Base-by-base conservation (phyloP, 2,329 filamentous ascomycete genomes). In the Aureobasidium musti region DNA sequence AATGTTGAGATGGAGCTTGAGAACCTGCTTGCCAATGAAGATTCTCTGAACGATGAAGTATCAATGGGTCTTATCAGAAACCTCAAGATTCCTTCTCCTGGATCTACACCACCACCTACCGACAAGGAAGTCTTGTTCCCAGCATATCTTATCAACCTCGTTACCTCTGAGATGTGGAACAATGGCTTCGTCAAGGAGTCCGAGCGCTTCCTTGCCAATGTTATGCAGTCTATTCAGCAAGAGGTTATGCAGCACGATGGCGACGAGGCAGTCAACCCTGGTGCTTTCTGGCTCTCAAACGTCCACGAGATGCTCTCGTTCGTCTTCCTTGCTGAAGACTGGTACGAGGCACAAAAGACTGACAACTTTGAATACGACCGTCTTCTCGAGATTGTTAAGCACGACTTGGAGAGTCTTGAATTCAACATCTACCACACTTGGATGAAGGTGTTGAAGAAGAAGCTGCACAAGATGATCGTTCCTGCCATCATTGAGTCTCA, bases 351-450 rank as follows among this genome's bases (percentile, higher is more conserved):
- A 67, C 95, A 99, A 79, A 99, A 99, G 86, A 95, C 93, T 43
- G 95, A 99, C 80, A 98, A 98, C 77, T 98, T 96, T 77, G 95
- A 99, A 82, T 99, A 99, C 74, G 95, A 99, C 79, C 90, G 95
- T 70, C 85, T 99, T 63, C 82, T 99, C 74, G 95, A 99, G 79
- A 98, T 99, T 77, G 95, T 99, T 77, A 99, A 99, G 85, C 95
- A 99, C 77, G 95, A 99, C 77, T 83, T 99, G 61, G 95, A 99
- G 82, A 97, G 91, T 79, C 84, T 99, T 70, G 95, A 99, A 81
- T 99, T 99, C 84, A 99, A 99, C 83, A 99, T 99, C 74, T 99
- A 99, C 80, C 95, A 99, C 81, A 99, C 95, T 30, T 99, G 95
- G 95, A 99, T 99, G 95, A 99, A 99, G 84, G 91, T 97, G 67